Evolutionary conservation across 2,329 filamentous ascomycete genomes (phyloP), one percentile per base, ranked within the genome.

Genomic region (Metarhizium sp.): DNA sequence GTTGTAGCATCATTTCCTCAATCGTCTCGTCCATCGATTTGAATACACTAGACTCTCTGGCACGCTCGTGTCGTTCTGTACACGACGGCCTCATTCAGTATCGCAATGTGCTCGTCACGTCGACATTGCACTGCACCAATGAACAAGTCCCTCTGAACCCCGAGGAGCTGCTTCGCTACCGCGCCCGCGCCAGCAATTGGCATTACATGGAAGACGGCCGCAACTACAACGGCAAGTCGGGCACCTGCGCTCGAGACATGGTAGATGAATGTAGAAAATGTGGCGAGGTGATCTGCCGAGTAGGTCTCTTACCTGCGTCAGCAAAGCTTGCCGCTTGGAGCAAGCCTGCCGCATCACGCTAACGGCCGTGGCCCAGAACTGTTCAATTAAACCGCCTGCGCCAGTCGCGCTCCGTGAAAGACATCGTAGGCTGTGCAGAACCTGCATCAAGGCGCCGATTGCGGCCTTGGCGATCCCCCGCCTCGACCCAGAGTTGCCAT

Each of bases 241-340:
- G 88, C 5, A 79, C 80, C 62, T 97, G 92, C 67, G 92, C 92
- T 25, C 79, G 90, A 58, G 92, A 96, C 69, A 81, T 95, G 81
- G 92, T 97, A 5, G 81, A 79, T 46, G 86, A 87, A 62, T 96
- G 92, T 69, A 82, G 90, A 55, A 81, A 85, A 59, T 97, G 92
- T 68, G 81, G 80, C 43, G 83, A 74, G 32, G 78, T 91, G 30
- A 84, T 96, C 55, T 97, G 92, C 70, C 82, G 92, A 72, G 91
- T 95, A 79, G 69, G 81, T 70, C 34, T 50, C 13, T 50, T 16
- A 8, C 48, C 38, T 34, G 18, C 16, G 25, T 14, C 32, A 34
- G 46, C 43, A 40, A 36, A 51, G 20, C n/a, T 32, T 46, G 13
- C 11, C 18, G 11, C 4, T 47, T 36, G 16, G 14, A n/a, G 18